A percentile compares a stretch with the other conserved stretches of the same genome.
Evolutionary conservation across 2,329 filamentous ascomycete genomes (phyloP).

Genomic region (Fusarium sp.): DNA sequence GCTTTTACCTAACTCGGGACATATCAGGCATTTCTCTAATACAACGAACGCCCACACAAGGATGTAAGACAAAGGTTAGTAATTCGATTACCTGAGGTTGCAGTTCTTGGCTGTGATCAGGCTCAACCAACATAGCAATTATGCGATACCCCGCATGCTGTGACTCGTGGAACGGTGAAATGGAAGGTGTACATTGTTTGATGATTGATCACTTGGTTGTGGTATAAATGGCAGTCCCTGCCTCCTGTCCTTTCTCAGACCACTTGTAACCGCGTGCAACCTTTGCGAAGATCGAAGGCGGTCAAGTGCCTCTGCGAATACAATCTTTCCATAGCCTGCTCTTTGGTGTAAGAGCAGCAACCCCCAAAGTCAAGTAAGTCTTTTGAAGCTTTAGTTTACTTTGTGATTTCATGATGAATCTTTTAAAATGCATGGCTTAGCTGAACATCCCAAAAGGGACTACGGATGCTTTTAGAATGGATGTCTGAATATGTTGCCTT

Average conservation of each 20-base stretch:
- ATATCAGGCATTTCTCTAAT: constrained; percentile 26
- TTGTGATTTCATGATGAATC: constrained; percentile 46
- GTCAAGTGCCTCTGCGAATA: not conserved
- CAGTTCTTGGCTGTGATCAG: constrained; percentile 40
- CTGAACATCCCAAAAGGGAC: constrained; percentile 46
- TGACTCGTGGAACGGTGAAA: constrained; percentile 20
- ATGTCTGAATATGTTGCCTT: constrained; percentile 43
- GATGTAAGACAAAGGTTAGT: constrained; percentile 34
- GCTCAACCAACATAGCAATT: constrained; percentile 30
- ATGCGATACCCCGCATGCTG: constrained; percentile 43
- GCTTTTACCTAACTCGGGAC: not conserved
- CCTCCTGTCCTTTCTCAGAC: not conserved
- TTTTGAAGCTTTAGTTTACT: not conserved
- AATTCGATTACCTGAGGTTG: constrained; percentile 45
- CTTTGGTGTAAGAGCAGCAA: not conserved
- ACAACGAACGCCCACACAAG: constrained; percentile 10
- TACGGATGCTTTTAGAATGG: constrained; percentile 48
- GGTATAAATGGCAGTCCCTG: constrained; percentile 32
- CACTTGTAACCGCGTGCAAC: not conserved
- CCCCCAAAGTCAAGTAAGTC: constrained; percentile 18
- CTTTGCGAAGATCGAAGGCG: not conserved
- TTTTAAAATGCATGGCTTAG: constrained; percentile 51
- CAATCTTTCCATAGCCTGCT: not conserved
- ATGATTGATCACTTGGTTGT: constrained; percentile 15
- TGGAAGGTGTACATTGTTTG: constrained; percentile 2